Evolutionary conservation across 2,329 filamentous ascomycete genomes (phyloP).

Genomic region (Paradendryphiella salina): DNA sequence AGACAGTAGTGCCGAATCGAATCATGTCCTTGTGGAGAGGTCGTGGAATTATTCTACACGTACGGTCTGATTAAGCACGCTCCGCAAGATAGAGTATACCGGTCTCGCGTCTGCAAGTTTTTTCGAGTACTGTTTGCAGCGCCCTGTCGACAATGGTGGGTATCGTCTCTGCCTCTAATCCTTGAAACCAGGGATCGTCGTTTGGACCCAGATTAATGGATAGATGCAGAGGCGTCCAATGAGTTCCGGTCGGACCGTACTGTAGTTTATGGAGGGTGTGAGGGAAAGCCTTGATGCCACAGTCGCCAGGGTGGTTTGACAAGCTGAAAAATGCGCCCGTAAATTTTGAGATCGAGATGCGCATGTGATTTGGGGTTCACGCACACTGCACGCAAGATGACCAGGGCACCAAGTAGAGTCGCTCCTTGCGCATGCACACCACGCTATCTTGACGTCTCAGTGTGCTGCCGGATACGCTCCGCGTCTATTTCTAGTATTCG

Average conservation of each 20-base stretch:
- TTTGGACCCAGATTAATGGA: not conserved
- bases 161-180: not conserved
- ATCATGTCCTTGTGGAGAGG: conserved; percentile 15
- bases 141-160: not conserved
- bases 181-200: conserved; percentile 6
- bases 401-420: conserved; percentile 2
- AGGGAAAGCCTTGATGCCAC: not conserved
- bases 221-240: not conserved
- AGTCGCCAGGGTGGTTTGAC: not conserved
- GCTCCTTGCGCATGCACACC: conserved; percentile 14
- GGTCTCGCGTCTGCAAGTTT: not conserved
- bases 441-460: not conserved
- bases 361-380: not conserved
- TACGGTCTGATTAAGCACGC: conserved; percentile 3
- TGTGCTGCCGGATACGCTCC: not conserved
- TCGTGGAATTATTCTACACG: conserved; percentile 8
- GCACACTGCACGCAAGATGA: conserved; percentile 8
- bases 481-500: not conserved
- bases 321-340: not conserved
- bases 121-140: not conserved
- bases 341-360: not conserved
- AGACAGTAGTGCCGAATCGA: conserved; percentile 5
- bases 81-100: not conserved
- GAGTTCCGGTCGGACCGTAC: not conserved
- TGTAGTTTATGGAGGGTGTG: not conserved